A percentile compares a stretch with the other conserved stretches of the same genome.
These are phyloP conservation scores for Colletotrichum endophyticum DNA, from an alignment of 2,329 filamentous ascomycete genomes.

Conservation along the genomic window DNA sequence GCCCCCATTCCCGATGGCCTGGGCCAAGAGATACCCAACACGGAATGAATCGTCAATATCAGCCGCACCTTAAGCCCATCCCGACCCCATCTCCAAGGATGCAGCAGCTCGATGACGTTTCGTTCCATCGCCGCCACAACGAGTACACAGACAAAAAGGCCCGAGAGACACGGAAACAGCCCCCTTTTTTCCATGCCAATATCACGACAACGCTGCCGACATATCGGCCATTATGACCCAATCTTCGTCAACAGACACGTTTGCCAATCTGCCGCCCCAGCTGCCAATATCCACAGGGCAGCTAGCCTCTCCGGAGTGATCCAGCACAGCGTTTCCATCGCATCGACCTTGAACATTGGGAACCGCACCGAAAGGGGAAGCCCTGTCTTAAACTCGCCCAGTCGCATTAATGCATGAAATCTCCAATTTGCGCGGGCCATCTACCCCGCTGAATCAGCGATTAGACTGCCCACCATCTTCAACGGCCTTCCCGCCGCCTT, in stretches of 20 bases:
- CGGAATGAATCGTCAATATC: constrained; percentile 9
- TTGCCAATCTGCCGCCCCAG: not conserved
- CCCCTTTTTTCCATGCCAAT: constrained; percentile 4
- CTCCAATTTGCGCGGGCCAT: constrained; percentile 16
- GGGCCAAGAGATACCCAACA: constrained; percentile 9
- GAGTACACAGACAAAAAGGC: not conserved
- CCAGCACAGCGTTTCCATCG: not conserved
- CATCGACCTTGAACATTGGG: not conserved
- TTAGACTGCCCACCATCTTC: constrained; percentile 17
- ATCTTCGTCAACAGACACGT: not conserved
- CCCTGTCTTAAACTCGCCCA: not conserved
- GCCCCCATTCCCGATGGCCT: constrained; percentile 10
- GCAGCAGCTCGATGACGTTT: constrained; percentile 15
- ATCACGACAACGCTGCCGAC: not conserved
- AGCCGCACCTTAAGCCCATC: constrained; percentile 17
- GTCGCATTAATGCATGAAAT: constrained; percentile 20
- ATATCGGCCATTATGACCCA: not conserved
- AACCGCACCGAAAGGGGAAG: not conserved
- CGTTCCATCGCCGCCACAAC: constrained; percentile 1
- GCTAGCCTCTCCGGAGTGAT: not conserved
- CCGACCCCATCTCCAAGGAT: constrained; percentile 9
- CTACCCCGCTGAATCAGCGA: constrained; percentile 21
- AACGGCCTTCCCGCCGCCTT: constrained; percentile 21
- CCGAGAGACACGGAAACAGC: constrained; percentile 3
- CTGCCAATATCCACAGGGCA: constrained; percentile 11